Base-by-base conservation (phyloP, 1,284 basidiomycete genomes). In the Paramarasmius palmivorus region DNA sequence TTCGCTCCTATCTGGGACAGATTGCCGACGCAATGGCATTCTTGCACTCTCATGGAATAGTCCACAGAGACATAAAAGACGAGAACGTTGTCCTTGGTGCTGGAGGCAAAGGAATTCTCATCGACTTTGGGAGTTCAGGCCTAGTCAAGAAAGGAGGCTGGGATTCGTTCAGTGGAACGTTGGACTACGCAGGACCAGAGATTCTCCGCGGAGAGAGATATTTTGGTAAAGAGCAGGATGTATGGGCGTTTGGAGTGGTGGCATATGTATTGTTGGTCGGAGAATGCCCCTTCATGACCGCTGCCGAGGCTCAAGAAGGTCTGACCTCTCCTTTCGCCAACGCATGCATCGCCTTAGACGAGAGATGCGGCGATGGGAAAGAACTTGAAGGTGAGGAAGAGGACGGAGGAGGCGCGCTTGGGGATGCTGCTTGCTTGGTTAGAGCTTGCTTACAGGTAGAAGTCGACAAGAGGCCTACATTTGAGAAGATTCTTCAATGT, bases 161-260 rank as follows among this genome's bases (percentile, higher is more conserved):
- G 90, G 95, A 98, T 69, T 96, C 95, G 19, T 98, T 98, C 72
- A 93, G 90, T 61, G 93, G 93, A 73, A 95, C 93, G 84, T 75
- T 95, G 62, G 93, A 95, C 70, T 99, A 98, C 65, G 97, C 96
- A 26, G 94, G 93, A 1, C 96, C 97, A 36, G 96, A 99, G 72
- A 98, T 99, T 55, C 73, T 99, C 48, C 87, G 93, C 19, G 96
- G 96, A 9, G 94, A 97, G 66, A 85, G 92, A 56, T 99, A 99
- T 68, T 81, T 89, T 52, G 96, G 96, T 39, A 96, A 95, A 69
- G 94, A 96, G 67, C 95, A 98, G 72, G 96, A 99, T 63, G 88
- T 99, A 0, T 99, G 96, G 96, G 96, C 96, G 1, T 90, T 97
- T 54, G 96, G 96, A n/a, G 95, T 98, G 10, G 93, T 99, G 15